Base-by-base conservation (phyloP, 345 rosid genomes). In the Limnanthes douglasii region DNA sequence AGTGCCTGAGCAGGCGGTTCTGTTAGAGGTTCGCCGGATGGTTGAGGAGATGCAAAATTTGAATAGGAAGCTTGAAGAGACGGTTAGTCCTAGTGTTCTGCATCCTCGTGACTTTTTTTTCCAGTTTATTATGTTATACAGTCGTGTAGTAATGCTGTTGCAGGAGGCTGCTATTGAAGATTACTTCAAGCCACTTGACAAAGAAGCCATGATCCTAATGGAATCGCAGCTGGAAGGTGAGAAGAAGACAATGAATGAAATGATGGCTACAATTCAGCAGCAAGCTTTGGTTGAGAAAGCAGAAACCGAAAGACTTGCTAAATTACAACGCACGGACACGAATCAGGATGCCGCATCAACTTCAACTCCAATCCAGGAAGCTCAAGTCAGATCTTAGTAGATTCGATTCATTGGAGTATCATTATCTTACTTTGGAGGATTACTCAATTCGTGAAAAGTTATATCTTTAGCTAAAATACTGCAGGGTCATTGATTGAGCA, bases 101-200 rank as follows among this genome's bases (percentile, higher is more conserved):
- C 12, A 9, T n/a, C n/a, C n/a, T 27, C 12, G 31, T 27, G 6
- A 27, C 3, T 27, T 27, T 3, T 13, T 27, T 1, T 2, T 27
- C 31, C 31, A 9, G 9, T n/a, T n/a, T n/a, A n/a, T n/a, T n/a
- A n/a, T n/a, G n/a, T n/a, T n/a, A n/a, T n/a, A n/a, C n/a, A 11
- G 15, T 17, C 7, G 21, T 18, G 6, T 39, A 14, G 41, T 22
- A 27, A 35, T 50, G 11, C 18, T 9, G 15, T 34, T 51, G 48
- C 78, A 81, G 96, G 96, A 85, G 49, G 75, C 76, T 54, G 68
- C 72, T 46, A 73, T 78, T 51, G 82, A 81, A 15, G 78, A 85
- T 18, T 77, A 69, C 61, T 78, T 90, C 48, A 68, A 65, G 53
- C 94, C 98, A n/a, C 44, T 85, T 36, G 92, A 85, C 68, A 73